Conservation (phyloP, 192 early-diverging fungal species). For the Gonapodya prolifera region DNA sequence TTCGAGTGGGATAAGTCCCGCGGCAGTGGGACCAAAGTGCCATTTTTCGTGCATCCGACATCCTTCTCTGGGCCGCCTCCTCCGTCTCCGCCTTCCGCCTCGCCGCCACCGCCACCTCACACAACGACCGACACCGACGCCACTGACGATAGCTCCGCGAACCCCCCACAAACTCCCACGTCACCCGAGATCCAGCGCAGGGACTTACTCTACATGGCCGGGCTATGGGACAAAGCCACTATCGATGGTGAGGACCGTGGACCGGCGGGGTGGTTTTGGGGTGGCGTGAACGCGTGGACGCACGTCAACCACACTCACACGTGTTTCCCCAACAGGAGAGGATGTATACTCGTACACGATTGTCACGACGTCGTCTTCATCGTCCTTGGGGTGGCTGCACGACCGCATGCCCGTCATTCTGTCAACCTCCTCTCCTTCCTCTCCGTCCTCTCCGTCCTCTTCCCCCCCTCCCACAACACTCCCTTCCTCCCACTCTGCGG, state of each 20-base stretch:
- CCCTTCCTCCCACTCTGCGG: no score
- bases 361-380: conserved; percentile 32
- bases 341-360: conserved; percentile 31
- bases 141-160: neutral
- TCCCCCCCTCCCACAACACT: no score
- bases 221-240: neutral
- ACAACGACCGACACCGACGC: neutral
- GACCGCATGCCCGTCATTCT: conserved; percentile 47
- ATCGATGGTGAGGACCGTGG: conserved; percentile 34
- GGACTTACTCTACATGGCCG: neutral
- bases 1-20: conserved; percentile 40
- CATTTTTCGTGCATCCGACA: conserved; percentile 21
- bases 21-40: conserved; percentile 21
- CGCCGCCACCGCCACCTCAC: no score
- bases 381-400: conserved; percentile 30
- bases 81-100: neutral
- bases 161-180: neutral
- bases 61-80: neutral
- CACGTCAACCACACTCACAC: neutral
- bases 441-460: neutral
- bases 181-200: neutral
- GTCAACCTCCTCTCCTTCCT: neutral
- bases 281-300: conserved; percentile 13
- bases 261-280: conserved; percentile 26
- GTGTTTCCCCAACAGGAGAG: conserved; percentile 5